Conservation (phyloP, 2,329 filamentous ascomycete species). For the Botrytis byssoidea region DNA sequence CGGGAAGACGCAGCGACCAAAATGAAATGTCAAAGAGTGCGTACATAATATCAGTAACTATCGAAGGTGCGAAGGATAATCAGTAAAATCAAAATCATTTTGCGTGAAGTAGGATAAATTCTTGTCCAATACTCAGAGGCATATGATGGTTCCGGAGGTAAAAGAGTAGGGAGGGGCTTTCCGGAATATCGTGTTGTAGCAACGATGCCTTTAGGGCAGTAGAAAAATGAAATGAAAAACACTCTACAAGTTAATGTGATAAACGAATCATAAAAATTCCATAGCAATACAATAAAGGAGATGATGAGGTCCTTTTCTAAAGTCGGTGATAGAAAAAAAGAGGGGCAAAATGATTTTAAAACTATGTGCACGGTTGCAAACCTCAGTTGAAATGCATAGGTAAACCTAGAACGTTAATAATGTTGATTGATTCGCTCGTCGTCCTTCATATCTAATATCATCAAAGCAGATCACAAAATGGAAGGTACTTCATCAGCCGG, state of each 20-base stretch:
- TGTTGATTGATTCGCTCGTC: not conserved
- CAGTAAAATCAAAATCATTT: not conserved
- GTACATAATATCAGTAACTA: too few relatives aligned
- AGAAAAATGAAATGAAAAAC: too few relatives aligned
- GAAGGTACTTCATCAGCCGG: slow-evolving; percentile 12
- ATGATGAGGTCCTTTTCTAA: not conserved
- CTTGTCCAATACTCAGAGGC: not conserved
- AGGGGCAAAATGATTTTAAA: not conserved
- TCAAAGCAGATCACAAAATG: not conserved
- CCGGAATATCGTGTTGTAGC: too few relatives aligned
- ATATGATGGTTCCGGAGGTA: not conserved
- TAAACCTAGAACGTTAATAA: not conserved
- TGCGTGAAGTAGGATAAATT: not conserved
- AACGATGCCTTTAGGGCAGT: too few relatives aligned
- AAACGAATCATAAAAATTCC: not conserved
- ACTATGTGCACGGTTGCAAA: not conserved
- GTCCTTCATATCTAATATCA: not conserved
- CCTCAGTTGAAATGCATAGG: not conserved
- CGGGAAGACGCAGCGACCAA: too few relatives aligned
- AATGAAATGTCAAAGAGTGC: too few relatives aligned
- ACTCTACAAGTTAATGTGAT: not conserved
- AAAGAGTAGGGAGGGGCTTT: not conserved
- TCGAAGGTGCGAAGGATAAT: not conserved
- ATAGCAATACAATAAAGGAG: not conserved
- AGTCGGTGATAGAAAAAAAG: not conserved